These are phyloP conservation scores for Carpinus fangiana DNA, from an alignment of 306 rosid genomes.

Conservation along the genomic window DNA sequence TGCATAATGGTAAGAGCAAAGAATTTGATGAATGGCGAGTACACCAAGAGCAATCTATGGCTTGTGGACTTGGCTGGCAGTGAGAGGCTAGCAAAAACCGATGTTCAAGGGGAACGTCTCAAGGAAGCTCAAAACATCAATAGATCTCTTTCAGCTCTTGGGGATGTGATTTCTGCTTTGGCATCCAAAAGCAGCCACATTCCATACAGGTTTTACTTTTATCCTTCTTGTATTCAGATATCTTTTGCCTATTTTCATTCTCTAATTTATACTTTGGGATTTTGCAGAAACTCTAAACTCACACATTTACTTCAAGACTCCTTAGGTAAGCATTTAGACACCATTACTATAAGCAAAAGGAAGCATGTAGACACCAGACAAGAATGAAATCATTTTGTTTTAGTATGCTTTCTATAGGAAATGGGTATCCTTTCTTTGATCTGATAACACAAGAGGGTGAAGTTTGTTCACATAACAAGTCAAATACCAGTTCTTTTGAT, in stretches of 20 bases:
- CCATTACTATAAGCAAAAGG: not conserved
- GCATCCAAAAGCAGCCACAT: constrained; percentile 83
- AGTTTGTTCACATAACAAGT: not conserved
- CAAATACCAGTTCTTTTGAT: not conserved
- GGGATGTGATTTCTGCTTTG: constrained; percentile 81
- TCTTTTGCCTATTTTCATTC: constrained; percentile 10
- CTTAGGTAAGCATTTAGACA: constrained; percentile 45
- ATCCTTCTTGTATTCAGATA: constrained; percentile 12
- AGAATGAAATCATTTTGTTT: not conserved
- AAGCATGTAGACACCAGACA: not conserved
- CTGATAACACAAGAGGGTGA: not conserved
- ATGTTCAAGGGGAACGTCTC: constrained; percentile 74
- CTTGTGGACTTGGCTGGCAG: constrained; percentile 94
- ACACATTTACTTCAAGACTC: constrained; percentile 95
- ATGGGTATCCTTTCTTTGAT: not conserved
- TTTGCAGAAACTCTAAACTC: constrained; percentile 82
- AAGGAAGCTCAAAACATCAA: constrained; percentile 90
- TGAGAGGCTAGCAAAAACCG: constrained; percentile 88
- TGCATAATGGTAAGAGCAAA: constrained; percentile 70
- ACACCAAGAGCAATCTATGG: constrained; percentile 90
- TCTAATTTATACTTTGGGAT: constrained; percentile 18
- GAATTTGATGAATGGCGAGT: constrained; percentile 70
- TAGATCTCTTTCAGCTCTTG: constrained; percentile 85
- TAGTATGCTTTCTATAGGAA: not conserved
- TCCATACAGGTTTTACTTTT: constrained; percentile 65